phyloP scores from a whole-genome alignment of 106 monocot species.

The Platanthera zijinensis region DNA sequence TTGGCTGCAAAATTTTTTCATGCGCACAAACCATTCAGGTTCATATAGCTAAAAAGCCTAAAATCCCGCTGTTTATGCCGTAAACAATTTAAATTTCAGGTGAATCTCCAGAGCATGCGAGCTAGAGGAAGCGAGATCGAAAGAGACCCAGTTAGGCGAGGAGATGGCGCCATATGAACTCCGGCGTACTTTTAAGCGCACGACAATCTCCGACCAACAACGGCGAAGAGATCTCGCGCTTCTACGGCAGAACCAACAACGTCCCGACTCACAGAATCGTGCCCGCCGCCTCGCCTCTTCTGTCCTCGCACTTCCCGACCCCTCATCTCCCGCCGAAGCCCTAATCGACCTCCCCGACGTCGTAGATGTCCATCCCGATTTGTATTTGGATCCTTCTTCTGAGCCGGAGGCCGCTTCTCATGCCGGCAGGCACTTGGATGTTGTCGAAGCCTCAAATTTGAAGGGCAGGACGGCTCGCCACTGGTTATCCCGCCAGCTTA shows the following conservation, averaged over 20 bases:
- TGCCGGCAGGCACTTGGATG: constrained; percentile 30
- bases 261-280: constrained; percentile 78
- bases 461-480: constrained; percentile 58
- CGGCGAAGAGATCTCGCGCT: constrained; percentile 73
- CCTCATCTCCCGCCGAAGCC: background rate
- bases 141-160: background rate
- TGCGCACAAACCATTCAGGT: too few species aligned
- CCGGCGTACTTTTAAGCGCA: constrained; percentile 78
- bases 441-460: constrained; percentile 47
- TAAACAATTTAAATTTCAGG: too few species aligned
- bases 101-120: too few species aligned
- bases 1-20: too few species aligned
- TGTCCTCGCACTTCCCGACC: constrained; percentile 26
- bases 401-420: constrained; percentile 5
- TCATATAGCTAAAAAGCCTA: too few species aligned
- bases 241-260: constrained; percentile 58
- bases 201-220: constrained; percentile 86
- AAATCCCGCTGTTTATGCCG: too few species aligned
- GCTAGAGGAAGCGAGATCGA: too few species aligned
- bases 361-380: background rate
- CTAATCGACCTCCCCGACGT: constrained; percentile 1
- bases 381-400: background rate
- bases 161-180: constrained; percentile 50
- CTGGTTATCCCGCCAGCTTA: constrained; percentile 90
- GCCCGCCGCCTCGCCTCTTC: constrained; percentile 78